Evolutionary conservation across 768 basidiomycete genomes (phyloP), one percentile per base, ranked within the genome.

Genomic region (Trametes sanguinea): DNA sequence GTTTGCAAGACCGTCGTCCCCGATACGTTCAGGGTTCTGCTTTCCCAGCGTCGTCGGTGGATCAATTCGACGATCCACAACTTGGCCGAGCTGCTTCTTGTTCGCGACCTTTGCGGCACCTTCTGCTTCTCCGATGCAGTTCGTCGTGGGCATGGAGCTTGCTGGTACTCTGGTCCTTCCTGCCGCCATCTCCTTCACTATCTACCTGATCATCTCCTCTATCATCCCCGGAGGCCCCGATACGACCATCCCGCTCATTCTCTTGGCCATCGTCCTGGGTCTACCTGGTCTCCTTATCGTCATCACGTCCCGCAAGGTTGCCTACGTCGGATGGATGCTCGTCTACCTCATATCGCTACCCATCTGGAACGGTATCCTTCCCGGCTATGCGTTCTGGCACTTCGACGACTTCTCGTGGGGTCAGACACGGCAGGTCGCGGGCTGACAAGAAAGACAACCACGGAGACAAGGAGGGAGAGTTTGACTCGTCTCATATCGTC

Each of bases 61-160:
- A 99, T 99, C 78, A 99, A 98, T 78, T 98, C 95, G 59, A 99
- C 96, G 0, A 88, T 98, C 42, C 97, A 99, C 79, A 99, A 99
- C 70, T 80, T 98, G 45, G 89, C 91, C n/a, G 96, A 98, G 73
- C 81, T 99, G 60, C 76, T 98, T 35, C 83, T 98, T 52, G 96
- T 99, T 29, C 87, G 95, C 27, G 97, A 99, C 75, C 85, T 98
- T n/a, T 99, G 96, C 68, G 97, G 97, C 50, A 98, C 95, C 2
- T 99, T 98, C 88, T 99, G 97, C 80, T 98, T 99, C 85, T 95
- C 94, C 94, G 10, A 98, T 98, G 96, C 95, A 97, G 80, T 98
- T 98, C 72, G 94, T 98, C 67, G 94, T 96, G 39, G 95, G 90
- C 73, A 99, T 99, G 95, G 97, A 99, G 73, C 81, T 99, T 65